Evolutionary conservation across 2,329 filamentous ascomycete genomes (phyloP).

Genomic region (Blastomyces parvus): DNA sequence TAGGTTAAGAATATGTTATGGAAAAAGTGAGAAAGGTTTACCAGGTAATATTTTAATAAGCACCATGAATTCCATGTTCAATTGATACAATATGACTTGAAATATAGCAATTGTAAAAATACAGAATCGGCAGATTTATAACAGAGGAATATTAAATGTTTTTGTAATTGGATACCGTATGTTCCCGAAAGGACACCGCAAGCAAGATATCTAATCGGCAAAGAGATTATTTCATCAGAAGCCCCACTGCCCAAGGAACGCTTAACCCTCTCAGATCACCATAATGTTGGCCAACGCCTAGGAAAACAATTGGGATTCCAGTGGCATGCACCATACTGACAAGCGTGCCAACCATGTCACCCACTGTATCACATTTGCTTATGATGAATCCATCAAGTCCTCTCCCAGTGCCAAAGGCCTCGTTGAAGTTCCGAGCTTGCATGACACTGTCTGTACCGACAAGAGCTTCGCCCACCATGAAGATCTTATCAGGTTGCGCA

Average conservation of each 20-base stretch:
- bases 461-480: slow-evolving; percentile 91
- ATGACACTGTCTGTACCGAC: slow-evolving; percentile 93
- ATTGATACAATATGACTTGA: background rate
- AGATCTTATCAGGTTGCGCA: slow-evolving; percentile 91
- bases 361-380: slow-evolving; percentile 95
- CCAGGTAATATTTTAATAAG: background rate
- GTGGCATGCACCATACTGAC: slow-evolving; percentile 98
- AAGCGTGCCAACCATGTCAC: slow-evolving; percentile 95
- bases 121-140: background rate
- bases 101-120: background rate
- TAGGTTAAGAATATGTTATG: background rate
- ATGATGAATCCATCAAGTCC: slow-evolving; percentile 95
- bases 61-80: background rate
- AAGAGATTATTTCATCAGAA: slow-evolving; percentile 44
- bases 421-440: slow-evolving; percentile 93
- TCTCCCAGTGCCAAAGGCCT: slow-evolving; percentile 71
- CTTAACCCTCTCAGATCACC: slow-evolving; percentile 55
- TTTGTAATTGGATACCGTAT: background rate
- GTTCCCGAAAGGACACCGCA: background rate
- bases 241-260: slow-evolving; percentile 53
- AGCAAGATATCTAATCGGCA: background rate
- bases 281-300: slow-evolving; percentile 64
- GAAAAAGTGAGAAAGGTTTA: background rate
- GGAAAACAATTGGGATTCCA: slow-evolving; percentile 87
- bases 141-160: background rate